phyloP scores from a whole-genome alignment of 1,284 basidiomycete genomes.

The Sporisorium scitamineum region DNA sequence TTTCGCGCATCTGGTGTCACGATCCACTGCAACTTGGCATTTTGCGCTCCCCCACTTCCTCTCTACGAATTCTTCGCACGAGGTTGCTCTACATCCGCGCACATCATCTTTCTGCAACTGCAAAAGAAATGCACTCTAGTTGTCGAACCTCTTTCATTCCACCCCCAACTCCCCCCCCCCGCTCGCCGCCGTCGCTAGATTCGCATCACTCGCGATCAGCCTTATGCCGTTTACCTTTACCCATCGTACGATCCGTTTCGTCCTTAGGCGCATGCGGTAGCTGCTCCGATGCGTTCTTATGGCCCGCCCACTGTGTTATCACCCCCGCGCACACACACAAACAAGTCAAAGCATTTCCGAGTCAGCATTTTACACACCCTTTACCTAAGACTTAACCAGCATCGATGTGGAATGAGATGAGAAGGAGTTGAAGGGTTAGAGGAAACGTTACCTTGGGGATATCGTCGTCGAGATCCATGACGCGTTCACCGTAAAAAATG shows the following conservation, averaged over 20 bases:
- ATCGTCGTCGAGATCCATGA: constrained; percentile 51
- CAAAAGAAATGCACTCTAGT: too few species aligned
- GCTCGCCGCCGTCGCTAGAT: too few species aligned
- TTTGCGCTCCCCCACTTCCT: too few species aligned
- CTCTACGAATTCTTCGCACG: too few species aligned
- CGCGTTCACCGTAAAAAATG: constrained; percentile 50
- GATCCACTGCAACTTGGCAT: too few species aligned
- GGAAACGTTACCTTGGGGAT: constrained; percentile 42
- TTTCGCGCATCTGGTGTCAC: too few species aligned
- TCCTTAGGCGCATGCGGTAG: constrained; percentile 39
- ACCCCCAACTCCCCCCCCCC: too few species aligned
- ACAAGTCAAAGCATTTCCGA: not conserved
- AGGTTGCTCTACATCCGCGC: too few species aligned
- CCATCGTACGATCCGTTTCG: constrained; percentile 32
- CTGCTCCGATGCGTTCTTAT: constrained; percentile 40
- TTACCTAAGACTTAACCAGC: too few species aligned
- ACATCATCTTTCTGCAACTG: too few species aligned
- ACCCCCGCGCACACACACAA: not conserved
- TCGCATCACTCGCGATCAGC: constrained; percentile 22
- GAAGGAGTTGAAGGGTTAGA: not conserved
- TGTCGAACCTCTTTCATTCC: too few species aligned
- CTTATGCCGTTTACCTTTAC: constrained; percentile 44
- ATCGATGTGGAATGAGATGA: not conserved
- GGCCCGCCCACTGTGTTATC: constrained; percentile 36
- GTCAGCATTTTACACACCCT: too few species aligned